phyloP scores from a whole-genome alignment of 371 early-diverging fungal genomes.

The Mucor circinelloides region DNA sequence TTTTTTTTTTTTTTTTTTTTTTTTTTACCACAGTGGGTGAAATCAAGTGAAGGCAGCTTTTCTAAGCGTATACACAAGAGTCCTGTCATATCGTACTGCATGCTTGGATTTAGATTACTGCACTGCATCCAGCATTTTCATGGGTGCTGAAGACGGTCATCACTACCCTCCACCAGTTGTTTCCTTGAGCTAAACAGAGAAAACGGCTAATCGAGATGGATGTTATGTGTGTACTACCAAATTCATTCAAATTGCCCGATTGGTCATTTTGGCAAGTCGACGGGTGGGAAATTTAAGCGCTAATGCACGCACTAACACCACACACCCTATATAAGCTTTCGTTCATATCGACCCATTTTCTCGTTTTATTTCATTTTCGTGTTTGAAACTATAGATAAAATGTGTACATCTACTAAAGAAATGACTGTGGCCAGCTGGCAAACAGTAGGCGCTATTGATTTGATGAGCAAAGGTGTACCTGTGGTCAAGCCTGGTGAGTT shows the following conservation, averaged over 20 bases:
- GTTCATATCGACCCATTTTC: background rate
- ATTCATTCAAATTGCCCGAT: background rate
- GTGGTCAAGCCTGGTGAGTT: constrained; percentile 47
- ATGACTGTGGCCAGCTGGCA: constrained; percentile 60
- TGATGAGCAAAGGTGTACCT: constrained; percentile 44
- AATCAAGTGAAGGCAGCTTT: too few species aligned
- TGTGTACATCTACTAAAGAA: constrained; percentile 18
- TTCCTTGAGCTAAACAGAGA: too few species aligned
- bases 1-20: too few species aligned
- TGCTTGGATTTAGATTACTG: too few species aligned
- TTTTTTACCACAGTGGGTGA: too few species aligned
- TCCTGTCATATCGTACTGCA: too few species aligned
- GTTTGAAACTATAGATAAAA: background rate
- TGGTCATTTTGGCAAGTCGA: background rate
- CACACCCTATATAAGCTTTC: background rate
- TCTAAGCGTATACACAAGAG: too few species aligned
- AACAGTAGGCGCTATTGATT: constrained; percentile 44
- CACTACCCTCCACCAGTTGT: too few species aligned
- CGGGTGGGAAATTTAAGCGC: background rate
- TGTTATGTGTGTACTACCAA: background rate
- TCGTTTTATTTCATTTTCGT: background rate
- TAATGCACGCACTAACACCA: background rate
- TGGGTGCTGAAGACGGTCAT: too few species aligned
- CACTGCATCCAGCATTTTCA: too few species aligned
- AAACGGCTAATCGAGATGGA: background rate